Evolutionary conservation across 192 early-diverging fungal species (phyloP).

Genomic region (Rhizoclosmatium globosum): DNA sequence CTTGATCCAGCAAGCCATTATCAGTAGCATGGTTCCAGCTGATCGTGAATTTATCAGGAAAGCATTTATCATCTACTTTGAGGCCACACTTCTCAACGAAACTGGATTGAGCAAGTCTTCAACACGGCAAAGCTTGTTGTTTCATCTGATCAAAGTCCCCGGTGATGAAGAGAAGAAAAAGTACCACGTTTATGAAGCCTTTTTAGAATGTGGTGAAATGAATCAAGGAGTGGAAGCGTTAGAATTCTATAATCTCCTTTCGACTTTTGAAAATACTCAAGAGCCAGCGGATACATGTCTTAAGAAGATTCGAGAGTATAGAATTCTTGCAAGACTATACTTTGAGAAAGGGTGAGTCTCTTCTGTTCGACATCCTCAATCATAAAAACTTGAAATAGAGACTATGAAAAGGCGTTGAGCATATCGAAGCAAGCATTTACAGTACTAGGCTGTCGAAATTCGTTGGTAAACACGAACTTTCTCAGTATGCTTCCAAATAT

Average conservation of each 20-base stretch:
- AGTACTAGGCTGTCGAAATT: conserved; percentile 6
- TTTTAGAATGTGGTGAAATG: conserved; percentile 30
- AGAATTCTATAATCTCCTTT: conserved; percentile 9
- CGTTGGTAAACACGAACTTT: neutral
- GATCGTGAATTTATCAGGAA: conserved; percentile 1
- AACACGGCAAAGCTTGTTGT: conserved; percentile 6
- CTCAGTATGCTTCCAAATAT: neutral
- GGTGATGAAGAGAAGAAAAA: conserved; percentile 18
- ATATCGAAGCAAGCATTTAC: neutral
- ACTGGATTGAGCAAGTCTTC: neutral
- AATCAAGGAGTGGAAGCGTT: conserved; percentile 14
- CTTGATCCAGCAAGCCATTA: conserved; percentile 27
- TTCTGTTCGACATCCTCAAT: neutral
- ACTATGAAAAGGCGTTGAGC: neutral
- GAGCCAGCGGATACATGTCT: conserved; percentile 12
- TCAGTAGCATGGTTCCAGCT: conserved; percentile 11
- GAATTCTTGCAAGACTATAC: conserved; percentile 10
- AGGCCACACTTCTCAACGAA: neutral
- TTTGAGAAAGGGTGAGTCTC: neutral
- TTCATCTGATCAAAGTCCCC: conserved; percentile 11
- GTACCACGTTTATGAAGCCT: conserved; percentile 20
- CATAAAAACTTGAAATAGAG: neutral
- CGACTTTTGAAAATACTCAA: neutral
- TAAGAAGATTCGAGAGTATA: conserved; percentile 6
- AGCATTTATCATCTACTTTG: conserved; percentile 19